Percentiles rank a stretch among this genome's conserved stretches.
These are phyloP conservation scores for Rosellinia necatrix DNA, from an alignment of 2,329 filamentous ascomycete species.

Conservation along the genomic window DNA sequence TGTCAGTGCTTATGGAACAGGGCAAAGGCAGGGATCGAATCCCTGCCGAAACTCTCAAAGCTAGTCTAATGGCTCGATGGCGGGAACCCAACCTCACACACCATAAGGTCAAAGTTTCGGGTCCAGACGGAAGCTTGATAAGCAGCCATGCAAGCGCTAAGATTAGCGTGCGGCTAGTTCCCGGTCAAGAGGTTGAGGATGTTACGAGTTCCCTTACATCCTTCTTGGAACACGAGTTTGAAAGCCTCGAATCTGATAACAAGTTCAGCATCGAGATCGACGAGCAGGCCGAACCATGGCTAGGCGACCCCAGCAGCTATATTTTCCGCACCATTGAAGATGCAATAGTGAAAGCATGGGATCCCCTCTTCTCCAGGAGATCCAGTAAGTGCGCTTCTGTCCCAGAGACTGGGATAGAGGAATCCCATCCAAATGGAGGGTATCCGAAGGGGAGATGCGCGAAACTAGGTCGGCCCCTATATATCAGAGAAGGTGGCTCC, in stretches of 20 bases:
- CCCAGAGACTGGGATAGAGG: constrained; percentile 8
- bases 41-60: constrained; percentile 72
- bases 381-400: constrained; percentile 23
- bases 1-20: constrained; percentile 72
- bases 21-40: constrained; percentile 59
- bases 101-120: constrained; percentile 90
- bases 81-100: constrained; percentile 93
- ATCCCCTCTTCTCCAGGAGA: constrained; percentile 51
- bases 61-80: constrained; percentile 91
- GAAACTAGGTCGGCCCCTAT: constrained; percentile 70
- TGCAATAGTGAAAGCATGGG: constrained; percentile 86
- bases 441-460: constrained; percentile 30
- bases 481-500: constrained; percentile 93
- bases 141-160: constrained; percentile 87
- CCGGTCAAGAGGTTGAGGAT: constrained; percentile 84
- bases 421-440: constrained; percentile 26
- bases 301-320: constrained; percentile 87
- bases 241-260: constrained; percentile 77
- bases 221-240: constrained; percentile 75
- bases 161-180: constrained; percentile 88
- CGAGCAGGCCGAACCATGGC: constrained; percentile 93
- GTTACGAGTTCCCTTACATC: constrained; percentile 69
- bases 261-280: constrained; percentile 81
- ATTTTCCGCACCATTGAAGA: constrained; percentile 88
- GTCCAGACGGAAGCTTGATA: constrained; percentile 89